These are phyloP conservation scores for Chaetomium tenue DNA, from an alignment of 495 filamentous ascomycete species.

Conservation along the genomic window DNA sequence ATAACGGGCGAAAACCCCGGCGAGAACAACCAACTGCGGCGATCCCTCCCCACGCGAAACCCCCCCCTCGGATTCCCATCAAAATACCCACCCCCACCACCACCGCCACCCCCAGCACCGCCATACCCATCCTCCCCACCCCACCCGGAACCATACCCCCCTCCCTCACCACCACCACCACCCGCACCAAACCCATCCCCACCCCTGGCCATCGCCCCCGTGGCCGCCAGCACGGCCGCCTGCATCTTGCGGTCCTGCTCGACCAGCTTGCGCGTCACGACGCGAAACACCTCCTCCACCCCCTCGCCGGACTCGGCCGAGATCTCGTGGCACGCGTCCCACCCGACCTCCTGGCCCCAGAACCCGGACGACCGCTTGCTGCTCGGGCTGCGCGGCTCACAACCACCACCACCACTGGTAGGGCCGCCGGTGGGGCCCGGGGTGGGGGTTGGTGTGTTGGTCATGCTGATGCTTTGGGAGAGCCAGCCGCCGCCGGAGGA, in stretches of 20 bases:
- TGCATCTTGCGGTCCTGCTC: slow-evolving; percentile 78
- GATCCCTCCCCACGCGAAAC: slow-evolving; percentile 61
- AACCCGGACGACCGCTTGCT: slow-evolving; percentile 80
- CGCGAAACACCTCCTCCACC: slow-evolving; percentile 94
- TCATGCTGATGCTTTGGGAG: too few relatives aligned
- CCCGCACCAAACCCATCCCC: too few relatives aligned
- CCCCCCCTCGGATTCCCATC: slow-evolving; percentile 52
- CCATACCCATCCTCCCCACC: slow-evolving; percentile 20
- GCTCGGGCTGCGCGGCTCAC: slow-evolving; percentile 60
- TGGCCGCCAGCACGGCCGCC: slow-evolving; percentile 49
- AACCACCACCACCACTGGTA: slow-evolving; percentile 20
- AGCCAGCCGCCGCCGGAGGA: neutral
- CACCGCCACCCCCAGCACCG: slow-evolving; percentile 26
- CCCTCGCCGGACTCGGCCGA: slow-evolving; percentile 92
- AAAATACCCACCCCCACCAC: slow-evolving; percentile 44
- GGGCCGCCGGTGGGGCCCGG: too few relatives aligned
- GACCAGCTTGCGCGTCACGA: slow-evolving; percentile 90
- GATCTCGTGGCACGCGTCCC: slow-evolving; percentile 97
- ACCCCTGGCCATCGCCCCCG: slow-evolving; percentile 39
- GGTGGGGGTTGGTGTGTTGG: too few relatives aligned
- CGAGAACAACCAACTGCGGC: slow-evolving; percentile 60
- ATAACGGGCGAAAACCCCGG: slow-evolving; percentile 53
- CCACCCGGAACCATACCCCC: neutral
- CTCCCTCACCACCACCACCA: neutral
- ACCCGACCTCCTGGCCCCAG: slow-evolving; percentile 88